Evolutionary conservation across 495 filamentous ascomycete species (phyloP), one percentile per base, ranked within the genome.

Genomic region (Neurospora pannonica): DNA sequence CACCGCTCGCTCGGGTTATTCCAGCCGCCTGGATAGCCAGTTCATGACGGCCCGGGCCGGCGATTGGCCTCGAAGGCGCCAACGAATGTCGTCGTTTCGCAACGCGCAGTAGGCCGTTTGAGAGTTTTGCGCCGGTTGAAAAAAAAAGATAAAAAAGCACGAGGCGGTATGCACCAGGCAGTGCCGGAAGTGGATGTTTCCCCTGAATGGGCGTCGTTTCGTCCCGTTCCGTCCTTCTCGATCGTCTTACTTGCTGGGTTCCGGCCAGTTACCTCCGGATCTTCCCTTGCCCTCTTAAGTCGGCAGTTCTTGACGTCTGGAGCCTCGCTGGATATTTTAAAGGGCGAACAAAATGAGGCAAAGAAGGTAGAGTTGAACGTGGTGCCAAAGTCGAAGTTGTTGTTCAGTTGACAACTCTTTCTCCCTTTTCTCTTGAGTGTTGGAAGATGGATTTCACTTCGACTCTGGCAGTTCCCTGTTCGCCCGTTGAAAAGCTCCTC

Each of bases 11-110:
- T 34, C 28, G 54, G 15, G 54, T 67, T 67, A 67, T 67, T 77
- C 73, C 75, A 80, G 76, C 74, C 72, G 77, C 46, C 21, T 74
- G 75, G 72, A 72, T 75, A 79, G 76, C 80, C 79, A 80, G 74
- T 81, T 80, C 78, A 81, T 81, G 75, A 43, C 77, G 80, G 72
- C 76, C 43, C 54, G 54, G 15, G 28, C 54, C 28, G 71, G 70
- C 70, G 54, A 74, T 70, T n/a, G 38, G 31, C 13, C 71, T 28
- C 19, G 11, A 38, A 31, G 48, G 46, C 72, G 71, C 34, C 54
- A 67, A 17, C 54, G 54, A 67, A 67, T 67, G 28, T 67, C 4
- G 28, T 67, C 28, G 54, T 67, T 67, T 67, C 54, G 54, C 3
- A 34, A 67, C 54, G 15, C 54, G 54, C 54, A 67, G 54, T 67